Percentiles rank a stretch among this genome's conserved stretches.
Evolutionary conservation across 2,329 filamentous ascomycete genomes (phyloP).

Genomic region (Bipolaris victoriae): DNA sequence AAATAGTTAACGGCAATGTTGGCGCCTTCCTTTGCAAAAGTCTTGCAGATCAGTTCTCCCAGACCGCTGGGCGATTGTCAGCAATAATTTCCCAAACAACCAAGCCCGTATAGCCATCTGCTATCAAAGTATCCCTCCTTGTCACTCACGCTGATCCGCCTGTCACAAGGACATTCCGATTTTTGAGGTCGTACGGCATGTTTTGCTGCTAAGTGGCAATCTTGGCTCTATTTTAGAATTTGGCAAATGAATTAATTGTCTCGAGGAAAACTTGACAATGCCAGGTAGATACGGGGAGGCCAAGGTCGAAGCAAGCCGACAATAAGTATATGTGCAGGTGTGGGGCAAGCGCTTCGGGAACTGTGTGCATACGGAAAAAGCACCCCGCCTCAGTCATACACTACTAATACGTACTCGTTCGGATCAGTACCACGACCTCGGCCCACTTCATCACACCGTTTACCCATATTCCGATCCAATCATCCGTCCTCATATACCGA

Average conservation of each 20-base stretch:
- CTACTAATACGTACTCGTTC: too few species aligned
- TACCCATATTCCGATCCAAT: too few species aligned
- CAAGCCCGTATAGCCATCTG: background rate
- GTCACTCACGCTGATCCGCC: conserved; percentile 65
- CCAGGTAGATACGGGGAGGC: background rate
- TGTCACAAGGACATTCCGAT: conserved; percentile 68
- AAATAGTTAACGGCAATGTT: conserved; percentile 78
- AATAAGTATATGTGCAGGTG: background rate
- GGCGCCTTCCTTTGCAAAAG: conserved; percentile 71
- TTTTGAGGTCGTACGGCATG: conserved; percentile 69
- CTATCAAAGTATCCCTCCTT: background rate
- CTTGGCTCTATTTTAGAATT: background rate
- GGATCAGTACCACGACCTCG: too few species aligned
- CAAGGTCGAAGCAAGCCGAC: too few species aligned
- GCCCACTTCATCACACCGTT: too few species aligned
- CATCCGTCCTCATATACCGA: too few species aligned
- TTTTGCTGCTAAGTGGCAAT: background rate
- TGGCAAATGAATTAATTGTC: background rate
- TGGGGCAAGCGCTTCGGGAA: background rate
- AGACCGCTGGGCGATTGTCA: conserved; percentile 62
- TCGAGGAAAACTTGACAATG: background rate
- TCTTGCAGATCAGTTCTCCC: conserved; percentile 69
- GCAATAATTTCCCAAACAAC: background rate
- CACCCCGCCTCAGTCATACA: too few species aligned
- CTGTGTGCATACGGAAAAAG: too few species aligned